A percentile compares a stretch with the other conserved stretches of the same genome.
phyloP scores from a whole-genome alignment of 2,329 filamentous ascomycete species.

The Zelopaecilomyces penicillatus region DNA sequence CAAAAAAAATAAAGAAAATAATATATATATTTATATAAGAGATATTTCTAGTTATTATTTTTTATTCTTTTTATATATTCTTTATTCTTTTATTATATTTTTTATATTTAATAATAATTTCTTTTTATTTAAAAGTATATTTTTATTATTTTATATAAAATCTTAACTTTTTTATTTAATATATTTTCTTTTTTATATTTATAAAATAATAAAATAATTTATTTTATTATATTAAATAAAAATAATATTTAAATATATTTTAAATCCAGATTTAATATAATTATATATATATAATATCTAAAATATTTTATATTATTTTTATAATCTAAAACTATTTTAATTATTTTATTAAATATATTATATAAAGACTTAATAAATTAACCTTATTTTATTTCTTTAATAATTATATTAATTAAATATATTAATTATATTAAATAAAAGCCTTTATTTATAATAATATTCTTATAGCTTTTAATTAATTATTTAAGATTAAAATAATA shows the following conservation, averaged over 20 bases:
- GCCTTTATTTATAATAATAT: no score
- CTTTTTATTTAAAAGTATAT: neutral
- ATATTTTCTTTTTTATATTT: neutral
- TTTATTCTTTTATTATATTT: no score
- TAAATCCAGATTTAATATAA: no score
- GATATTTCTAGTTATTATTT: no score
- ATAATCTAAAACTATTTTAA: neutral
- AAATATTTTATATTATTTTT: neutral
- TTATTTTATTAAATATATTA: neutral
- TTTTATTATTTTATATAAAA: neutral
- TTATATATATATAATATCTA: conserved; percentile 1
- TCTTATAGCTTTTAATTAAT: no score
- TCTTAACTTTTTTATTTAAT: neutral
- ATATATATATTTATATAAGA: neutral
- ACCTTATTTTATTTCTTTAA: neutral
- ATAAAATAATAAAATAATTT: neutral
- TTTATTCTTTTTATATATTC: no score
- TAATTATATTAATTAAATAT: neutral
- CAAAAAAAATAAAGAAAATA: neutral
- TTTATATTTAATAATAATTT: neutral
- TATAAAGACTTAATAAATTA: neutral
- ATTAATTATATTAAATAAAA: neutral
- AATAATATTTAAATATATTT: neutral
- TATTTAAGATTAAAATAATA: no score
- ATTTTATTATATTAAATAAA: neutral